A percentile compares a stretch with the other conserved stretches of the same genome.
These are phyloP conservation scores for Phytophthora ohioensis DNA, from an alignment of 352 stramenopile genomes.

Conservation along the genomic window DNA sequence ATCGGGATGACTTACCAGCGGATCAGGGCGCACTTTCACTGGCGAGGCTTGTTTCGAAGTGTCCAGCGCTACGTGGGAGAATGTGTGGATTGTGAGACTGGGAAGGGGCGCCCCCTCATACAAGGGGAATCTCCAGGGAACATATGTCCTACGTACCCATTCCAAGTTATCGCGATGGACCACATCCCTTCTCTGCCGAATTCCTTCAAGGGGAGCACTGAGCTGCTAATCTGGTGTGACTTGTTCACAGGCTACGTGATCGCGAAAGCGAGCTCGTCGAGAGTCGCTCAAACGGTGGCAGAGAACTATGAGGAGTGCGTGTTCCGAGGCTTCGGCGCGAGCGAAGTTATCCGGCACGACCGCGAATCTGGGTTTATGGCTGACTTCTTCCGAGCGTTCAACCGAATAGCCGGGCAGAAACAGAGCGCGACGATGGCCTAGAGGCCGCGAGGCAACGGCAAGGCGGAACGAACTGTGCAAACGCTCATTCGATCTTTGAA, in stretches of 20 bases:
- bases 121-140: slow-evolving; percentile 16
- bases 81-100: slow-evolving; percentile 16
- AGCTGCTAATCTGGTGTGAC: slow-evolving; percentile 13
- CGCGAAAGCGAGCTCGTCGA: too few species aligned
- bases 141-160: slow-evolving; percentile 9
- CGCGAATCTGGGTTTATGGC: slow-evolving; percentile 18
- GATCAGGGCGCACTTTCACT: slow-evolving; percentile 7
- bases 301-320: too few species aligned
- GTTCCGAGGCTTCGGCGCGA: slow-evolving; percentile 10
- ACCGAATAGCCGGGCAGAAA: background rate
- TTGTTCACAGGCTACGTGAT: background rate
- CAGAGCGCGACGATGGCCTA: slow-evolving; percentile 4
- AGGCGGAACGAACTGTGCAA: slow-evolving; percentile 17
- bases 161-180: slow-evolving; percentile 23
- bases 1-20: slow-evolving; percentile 4
- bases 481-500: slow-evolving; percentile 11
- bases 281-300: too few species aligned
- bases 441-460: slow-evolving; percentile 4
- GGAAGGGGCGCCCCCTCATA: background rate
- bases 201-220: slow-evolving; percentile 11
- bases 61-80: background rate
- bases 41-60: background rate
- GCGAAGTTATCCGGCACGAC: slow-evolving; percentile 13
- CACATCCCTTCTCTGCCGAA: slow-evolving; percentile 17
- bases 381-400: slow-evolving; percentile 15